Evolutionary conservation across 306 rosid species (phyloP), one percentile per base, ranked within the genome.

Genomic region (Castanea crenata): DNA sequence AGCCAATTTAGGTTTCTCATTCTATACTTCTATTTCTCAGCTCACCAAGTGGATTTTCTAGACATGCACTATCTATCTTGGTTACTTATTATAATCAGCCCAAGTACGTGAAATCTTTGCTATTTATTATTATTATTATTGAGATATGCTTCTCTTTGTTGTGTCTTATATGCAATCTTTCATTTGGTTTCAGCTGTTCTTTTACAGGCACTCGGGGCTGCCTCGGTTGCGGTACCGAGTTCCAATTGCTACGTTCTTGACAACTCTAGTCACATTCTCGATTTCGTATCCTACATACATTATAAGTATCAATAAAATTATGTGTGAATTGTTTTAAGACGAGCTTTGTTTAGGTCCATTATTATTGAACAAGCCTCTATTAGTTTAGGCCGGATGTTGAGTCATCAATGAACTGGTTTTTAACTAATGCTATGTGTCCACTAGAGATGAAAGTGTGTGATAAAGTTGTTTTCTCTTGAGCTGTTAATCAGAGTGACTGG

Each of bases 261-360:
- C 46, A 90, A 95, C 75, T 86, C 97, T 32, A 95, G 99, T 85
- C 98, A 85, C 73, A 59, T 95, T 71, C 89, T 92, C 69, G 99
- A 95, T 88, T 95, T 92, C 76, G 99, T 92, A 92, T 92, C 97
- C 97, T 86, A 27, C 78, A 23, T 41, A 41, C 46, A 41, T 8
- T 41, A 0, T 41, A 41, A 7, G 46, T 41, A 41, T 41, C 46
- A 8, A 49, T 10, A 49, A 12, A 49, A 49, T 11, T 49, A 12
- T 11, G 12, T 3, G 16, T 49, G 54, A 12, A 49, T 12, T 49
- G 5, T 12, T 49, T 49, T 11, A 12, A 49, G 54, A 49, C 54
- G 0, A 49, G 15, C 16, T 11, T 49, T 49, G 16, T 49, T 49
- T 12, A 49, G 54, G 54, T 12, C 54, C 54, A 12, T 0, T 49